Percentiles rank a stretch among this genome's conserved stretches.
Conservation (phyloP, 108 stramenopile genomes). For the Phaeodactylum tricornutum region DNA sequence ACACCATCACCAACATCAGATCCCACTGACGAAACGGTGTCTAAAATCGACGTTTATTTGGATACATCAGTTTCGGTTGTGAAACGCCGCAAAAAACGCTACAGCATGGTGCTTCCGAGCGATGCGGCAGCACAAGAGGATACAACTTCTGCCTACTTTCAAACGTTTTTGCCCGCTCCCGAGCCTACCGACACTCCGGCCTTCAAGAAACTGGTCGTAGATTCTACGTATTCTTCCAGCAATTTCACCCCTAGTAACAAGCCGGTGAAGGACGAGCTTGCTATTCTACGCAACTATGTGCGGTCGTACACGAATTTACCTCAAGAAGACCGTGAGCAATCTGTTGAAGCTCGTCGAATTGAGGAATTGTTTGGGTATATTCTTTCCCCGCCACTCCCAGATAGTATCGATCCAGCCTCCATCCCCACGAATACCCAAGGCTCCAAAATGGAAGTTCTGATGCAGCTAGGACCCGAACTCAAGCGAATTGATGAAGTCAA, state of each 20-base stretch:
- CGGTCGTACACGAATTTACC: background rate
- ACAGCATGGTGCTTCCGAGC: conserved; percentile 1
- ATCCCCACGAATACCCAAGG: background rate
- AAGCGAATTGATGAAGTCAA: conserved; percentile 1
- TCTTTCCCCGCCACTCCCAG: background rate
- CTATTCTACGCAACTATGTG: background rate
- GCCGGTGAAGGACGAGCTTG: background rate
- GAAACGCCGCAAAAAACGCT: conserved; percentile 1
- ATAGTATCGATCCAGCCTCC: background rate
- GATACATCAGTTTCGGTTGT: background rate
- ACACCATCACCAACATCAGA: conserved; percentile 1
- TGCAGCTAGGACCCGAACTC: background rate
- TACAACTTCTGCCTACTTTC: background rate
- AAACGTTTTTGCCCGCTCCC: too few species aligned
- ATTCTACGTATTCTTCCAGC: background rate
- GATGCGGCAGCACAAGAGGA: background rate
- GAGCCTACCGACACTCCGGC: too few species aligned
- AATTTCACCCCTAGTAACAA: background rate
- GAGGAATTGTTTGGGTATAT: background rate
- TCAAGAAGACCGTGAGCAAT: background rate
- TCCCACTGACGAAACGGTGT: background rate
- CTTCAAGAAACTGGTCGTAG: background rate
- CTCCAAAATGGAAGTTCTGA: background rate
- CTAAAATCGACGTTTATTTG: background rate
- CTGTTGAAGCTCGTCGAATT: background rate